Base-by-base conservation (phyloP, 768 basidiomycete species). In the Sporobolomyces pararoseus region DNA sequence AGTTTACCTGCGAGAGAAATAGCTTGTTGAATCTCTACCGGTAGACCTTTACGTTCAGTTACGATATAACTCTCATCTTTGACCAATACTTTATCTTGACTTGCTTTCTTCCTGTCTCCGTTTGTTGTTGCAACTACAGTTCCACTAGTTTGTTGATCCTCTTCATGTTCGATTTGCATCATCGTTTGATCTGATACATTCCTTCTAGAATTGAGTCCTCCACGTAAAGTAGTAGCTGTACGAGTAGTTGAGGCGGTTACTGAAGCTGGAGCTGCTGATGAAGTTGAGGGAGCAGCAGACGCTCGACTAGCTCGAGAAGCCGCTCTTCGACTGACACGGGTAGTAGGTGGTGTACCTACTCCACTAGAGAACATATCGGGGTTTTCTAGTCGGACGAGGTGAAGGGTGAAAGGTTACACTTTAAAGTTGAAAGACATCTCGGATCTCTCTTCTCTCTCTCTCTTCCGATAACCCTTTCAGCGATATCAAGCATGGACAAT, bases 21-120 rank as follows among this genome's bases (percentile, higher is more conserved):
- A 25, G 70, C 60, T 31, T 68, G 54, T 44, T 66, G 63, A 0
- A 75, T 66, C 37, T 73, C 75, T 23, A 51, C 60, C 2, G 75
- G 75, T 2, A 75, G 34, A 0, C 62, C 46, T 52, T 44, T 68
- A 7, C 66, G 47, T 55, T 73, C 63, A 0, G 66, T 52, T 12
- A 75, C 70, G 27, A 47, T 29, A 34, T 68, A 67, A 34, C 29
- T 50, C 9, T 70, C 66, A 32, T 73, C 72, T 49, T 39, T 62
- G 13, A 73, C 75, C n/a, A 73, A 63, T 17, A 70, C 59, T 55
- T 63, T 66, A 49, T 68, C 66, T 29, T 29, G 6, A n/a, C n/a
- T 14, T 42, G 29, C 57, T 53, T 59, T 29, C 49, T 49, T 23
- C 27, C 25, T 31, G 27, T 27, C n/a, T 27, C 39, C 21, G 23